phyloP scores from a whole-genome alignment of 805 yeast species.

The Metschnikowia vanudenii region DNA sequence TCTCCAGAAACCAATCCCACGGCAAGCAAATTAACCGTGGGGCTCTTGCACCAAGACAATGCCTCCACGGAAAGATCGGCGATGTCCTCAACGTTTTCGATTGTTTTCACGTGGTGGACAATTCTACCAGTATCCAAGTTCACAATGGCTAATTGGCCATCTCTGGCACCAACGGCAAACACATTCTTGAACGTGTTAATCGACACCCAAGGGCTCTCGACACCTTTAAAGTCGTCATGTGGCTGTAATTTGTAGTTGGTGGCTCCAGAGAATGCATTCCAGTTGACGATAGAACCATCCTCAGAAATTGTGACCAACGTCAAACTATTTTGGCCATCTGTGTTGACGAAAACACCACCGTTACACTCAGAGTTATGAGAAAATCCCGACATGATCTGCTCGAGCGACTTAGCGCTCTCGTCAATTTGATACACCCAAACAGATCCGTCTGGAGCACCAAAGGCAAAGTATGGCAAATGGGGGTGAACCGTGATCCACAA shows the following conservation, averaged over 20 bases:
- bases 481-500: slow-evolving; percentile 85
- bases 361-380: slow-evolving; percentile 81
- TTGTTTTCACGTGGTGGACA: slow-evolving; percentile 62
- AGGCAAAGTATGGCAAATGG: slow-evolving; percentile 75
- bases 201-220: slow-evolving; percentile 86
- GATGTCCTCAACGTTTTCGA: slow-evolving; percentile 50
- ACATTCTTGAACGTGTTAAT: slow-evolving; percentile 52
- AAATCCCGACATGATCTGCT: slow-evolving; percentile 74
- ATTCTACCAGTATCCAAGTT: slow-evolving; percentile 73
- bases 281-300: slow-evolving; percentile 81
- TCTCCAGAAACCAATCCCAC: slow-evolving; percentile 89
- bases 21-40: slow-evolving; percentile 62
- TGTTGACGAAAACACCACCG: slow-evolving; percentile 71
- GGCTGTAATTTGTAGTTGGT: slow-evolving; percentile 65
- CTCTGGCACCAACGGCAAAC: slow-evolving; percentile 81
- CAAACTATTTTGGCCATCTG: slow-evolving; percentile 49
- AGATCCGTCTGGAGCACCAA: slow-evolving; percentile 89
- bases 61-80: slow-evolving; percentile 53
- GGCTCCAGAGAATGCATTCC: slow-evolving; percentile 84
- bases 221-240: slow-evolving; percentile 64
- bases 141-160: slow-evolving; percentile 79
- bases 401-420: slow-evolving; percentile 45
- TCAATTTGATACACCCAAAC: slow-evolving; percentile 88
- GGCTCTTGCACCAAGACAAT: slow-evolving; percentile 66
- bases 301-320: slow-evolving; percentile 74